Evolutionary conservation across 192 early-diverging fungal species (phyloP).

Genomic region (Linnemannia hyalina): DNA sequence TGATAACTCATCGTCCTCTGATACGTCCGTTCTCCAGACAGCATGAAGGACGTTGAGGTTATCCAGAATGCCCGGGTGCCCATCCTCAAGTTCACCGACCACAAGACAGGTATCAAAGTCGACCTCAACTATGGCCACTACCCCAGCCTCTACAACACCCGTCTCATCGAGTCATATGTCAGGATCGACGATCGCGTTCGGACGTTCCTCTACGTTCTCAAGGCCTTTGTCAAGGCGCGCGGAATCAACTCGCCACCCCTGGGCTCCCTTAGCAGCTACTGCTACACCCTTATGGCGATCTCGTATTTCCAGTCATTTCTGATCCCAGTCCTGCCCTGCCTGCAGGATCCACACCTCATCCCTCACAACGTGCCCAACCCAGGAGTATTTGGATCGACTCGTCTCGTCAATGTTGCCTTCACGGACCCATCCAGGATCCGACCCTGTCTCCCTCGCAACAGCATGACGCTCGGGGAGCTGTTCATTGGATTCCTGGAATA

Average conservation of each 20-base stretch:
- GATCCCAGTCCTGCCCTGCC: constrained; percentile 31
- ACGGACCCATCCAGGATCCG: constrained; percentile 47
- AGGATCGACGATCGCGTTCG: constrained; percentile 45
- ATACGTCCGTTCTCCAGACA: constrained; percentile 17
- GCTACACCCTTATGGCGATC: constrained; percentile 52
- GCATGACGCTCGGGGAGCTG: constrained; percentile 47
- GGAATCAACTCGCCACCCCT: constrained; percentile 40
- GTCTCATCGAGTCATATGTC: constrained; percentile 47
- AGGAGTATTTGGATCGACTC: constrained; percentile 29
- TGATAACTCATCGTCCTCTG: not conserved
- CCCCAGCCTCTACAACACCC: constrained; percentile 49
- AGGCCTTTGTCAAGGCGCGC: constrained; percentile 50
- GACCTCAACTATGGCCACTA: constrained; percentile 53
- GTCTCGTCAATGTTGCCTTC: constrained; percentile 47
- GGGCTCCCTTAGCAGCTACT: constrained; percentile 47
- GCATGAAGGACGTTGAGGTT: constrained; percentile 56
- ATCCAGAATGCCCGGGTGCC: constrained; percentile 36
- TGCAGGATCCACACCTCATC: constrained; percentile 54
- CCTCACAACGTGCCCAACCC: constrained; percentile 49
- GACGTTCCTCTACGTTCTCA: constrained; percentile 43
- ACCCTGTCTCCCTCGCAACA: constrained; percentile 42
- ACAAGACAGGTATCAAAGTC: constrained; percentile 49
- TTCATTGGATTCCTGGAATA: constrained; percentile 53
- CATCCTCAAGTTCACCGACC: constrained; percentile 49
- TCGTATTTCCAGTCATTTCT: constrained; percentile 47